Conservation (phyloP, 1,284 basidiomycete genomes). For the Cryptococcus sp. region DNA sequence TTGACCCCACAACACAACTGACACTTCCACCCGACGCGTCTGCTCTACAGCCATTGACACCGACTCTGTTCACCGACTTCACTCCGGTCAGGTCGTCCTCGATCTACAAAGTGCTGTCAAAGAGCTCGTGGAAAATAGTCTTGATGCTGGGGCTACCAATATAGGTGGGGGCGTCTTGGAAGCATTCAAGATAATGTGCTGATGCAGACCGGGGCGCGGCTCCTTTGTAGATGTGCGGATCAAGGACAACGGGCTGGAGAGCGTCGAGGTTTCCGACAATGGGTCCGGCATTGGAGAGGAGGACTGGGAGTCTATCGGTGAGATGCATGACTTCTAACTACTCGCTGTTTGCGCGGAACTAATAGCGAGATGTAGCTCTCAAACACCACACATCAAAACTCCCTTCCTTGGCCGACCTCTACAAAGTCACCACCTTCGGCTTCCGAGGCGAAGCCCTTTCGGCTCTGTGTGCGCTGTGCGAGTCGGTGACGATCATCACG, state of each 20-base stretch:
- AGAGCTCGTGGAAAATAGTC: constrained; percentile 92
- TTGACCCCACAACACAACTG: not conserved
- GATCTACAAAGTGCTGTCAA: constrained; percentile 93
- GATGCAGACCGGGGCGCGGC: not conserved
- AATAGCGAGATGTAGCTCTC: constrained; percentile 56
- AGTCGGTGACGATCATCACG: constrained; percentile 67
- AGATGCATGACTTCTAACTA: constrained; percentile 27
- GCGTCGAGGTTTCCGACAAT: constrained; percentile 89
- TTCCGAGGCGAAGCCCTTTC: constrained; percentile 95
- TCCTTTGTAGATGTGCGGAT: constrained; percentile 77
- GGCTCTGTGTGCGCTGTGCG: constrained; percentile 81
- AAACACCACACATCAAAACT: constrained; percentile 97
- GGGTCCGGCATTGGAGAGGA: constrained; percentile 75
- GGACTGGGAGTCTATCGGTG: constrained; percentile 77
- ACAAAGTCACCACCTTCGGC: constrained; percentile 78
- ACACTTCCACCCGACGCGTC: not conserved
- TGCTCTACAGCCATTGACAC: constrained; percentile 63
- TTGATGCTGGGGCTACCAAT: constrained; percentile 84
- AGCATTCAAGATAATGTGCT: not conserved
- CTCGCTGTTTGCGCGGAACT: not conserved
- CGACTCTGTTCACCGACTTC: constrained; percentile 75
- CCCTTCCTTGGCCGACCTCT: constrained; percentile 69
- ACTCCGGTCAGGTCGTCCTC: constrained; percentile 90
- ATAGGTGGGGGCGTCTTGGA: constrained; percentile 63
- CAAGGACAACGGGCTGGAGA: constrained; percentile 80